phyloP scores from a whole-genome alignment of 805 yeast genomes.

The Ogataea siamensis region DNA sequence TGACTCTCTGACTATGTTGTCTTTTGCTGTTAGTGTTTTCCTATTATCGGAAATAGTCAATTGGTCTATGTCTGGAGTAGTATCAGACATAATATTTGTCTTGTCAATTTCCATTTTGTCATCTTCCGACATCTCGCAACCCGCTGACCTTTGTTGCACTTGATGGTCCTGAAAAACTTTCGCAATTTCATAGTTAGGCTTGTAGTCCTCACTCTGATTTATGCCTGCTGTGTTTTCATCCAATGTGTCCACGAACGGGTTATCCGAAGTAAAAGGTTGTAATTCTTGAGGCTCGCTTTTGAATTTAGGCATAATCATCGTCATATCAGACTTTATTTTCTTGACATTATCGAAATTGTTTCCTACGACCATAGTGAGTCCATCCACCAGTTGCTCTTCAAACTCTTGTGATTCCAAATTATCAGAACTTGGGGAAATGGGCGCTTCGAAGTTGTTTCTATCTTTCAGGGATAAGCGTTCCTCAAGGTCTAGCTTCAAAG shows the following conservation, averaged over 20 bases:
- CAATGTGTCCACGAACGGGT: constrained; percentile 19
- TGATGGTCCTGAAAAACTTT: constrained; percentile 14
- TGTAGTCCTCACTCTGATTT: constrained; percentile 4
- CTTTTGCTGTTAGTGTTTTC: too few relatives aligned
- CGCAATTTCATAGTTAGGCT: constrained; percentile 12
- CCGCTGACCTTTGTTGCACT: not conserved
- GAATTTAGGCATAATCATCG: constrained; percentile 37
- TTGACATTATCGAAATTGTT: constrained; percentile 13
- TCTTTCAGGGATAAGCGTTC: constrained; percentile 1
- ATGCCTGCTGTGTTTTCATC: too few relatives aligned
- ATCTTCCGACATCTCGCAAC: not conserved
- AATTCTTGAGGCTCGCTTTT: constrained; percentile 5
- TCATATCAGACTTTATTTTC: constrained; percentile 34
- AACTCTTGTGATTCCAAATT: constrained; percentile 11
- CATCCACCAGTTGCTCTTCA: constrained; percentile 25
- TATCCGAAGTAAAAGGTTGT: not conserved
- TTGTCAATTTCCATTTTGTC: constrained; percentile 20
- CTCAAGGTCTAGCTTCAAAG: constrained; percentile 15
- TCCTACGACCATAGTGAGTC: constrained; percentile 31
- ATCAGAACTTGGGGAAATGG: constrained; percentile 9
- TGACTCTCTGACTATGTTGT: too few relatives aligned
- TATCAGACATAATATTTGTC: constrained; percentile 18
- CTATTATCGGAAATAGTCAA: constrained; percentile 16
- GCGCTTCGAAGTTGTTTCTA: not conserved
- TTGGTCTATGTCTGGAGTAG: constrained; percentile 22